phyloP scores from a whole-genome alignment of 768 basidiomycete genomes.

The Coprinopsis sp. region DNA sequence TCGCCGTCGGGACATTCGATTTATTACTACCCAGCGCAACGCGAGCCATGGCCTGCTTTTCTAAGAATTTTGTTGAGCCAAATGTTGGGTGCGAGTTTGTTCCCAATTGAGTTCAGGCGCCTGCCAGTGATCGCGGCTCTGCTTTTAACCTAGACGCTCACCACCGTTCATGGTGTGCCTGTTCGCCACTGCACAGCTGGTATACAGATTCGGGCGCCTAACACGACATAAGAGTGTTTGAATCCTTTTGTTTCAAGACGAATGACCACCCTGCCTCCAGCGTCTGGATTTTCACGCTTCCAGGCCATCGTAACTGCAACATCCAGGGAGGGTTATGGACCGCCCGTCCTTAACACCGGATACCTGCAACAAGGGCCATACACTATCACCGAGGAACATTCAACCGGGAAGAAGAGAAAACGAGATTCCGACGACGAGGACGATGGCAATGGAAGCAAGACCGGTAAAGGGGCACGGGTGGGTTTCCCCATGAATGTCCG shows the following conservation, averaged over 20 bases:
- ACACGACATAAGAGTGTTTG: neutral
- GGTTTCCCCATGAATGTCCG: slow-evolving; percentile 4
- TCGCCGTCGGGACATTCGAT: too few species aligned
- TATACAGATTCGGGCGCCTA: neutral
- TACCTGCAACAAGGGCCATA: slow-evolving; percentile 13
- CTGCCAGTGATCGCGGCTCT: too few species aligned
- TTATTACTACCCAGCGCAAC: too few species aligned
- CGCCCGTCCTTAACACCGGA: slow-evolving; percentile 17
- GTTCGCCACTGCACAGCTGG: neutral
- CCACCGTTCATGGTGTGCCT: neutral
- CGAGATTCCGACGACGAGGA: neutral
- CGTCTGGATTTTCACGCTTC: slow-evolving; percentile 22
- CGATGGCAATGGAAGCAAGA: slow-evolving; percentile 2
- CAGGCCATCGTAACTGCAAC: slow-evolving; percentile 31
- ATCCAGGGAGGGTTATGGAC: slow-evolving; percentile 21
- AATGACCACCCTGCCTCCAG: slow-evolving; percentile 7
- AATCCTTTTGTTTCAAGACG: neutral
- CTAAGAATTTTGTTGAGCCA: too few species aligned
- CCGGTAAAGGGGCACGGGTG: slow-evolving; percentile 12
- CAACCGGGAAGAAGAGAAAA: slow-evolving; percentile 7
- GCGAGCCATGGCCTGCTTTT: too few species aligned
- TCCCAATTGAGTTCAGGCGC: too few species aligned
- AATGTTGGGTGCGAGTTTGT: too few species aligned
- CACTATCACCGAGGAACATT: slow-evolving; percentile 6
- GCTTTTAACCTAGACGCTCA: neutral